A percentile compares a stretch with the other conserved stretches of the same genome.
Evolutionary conservation across 164 flowering plant genomes (phyloP).

Genomic region (Buxus sempervirens): DNA sequence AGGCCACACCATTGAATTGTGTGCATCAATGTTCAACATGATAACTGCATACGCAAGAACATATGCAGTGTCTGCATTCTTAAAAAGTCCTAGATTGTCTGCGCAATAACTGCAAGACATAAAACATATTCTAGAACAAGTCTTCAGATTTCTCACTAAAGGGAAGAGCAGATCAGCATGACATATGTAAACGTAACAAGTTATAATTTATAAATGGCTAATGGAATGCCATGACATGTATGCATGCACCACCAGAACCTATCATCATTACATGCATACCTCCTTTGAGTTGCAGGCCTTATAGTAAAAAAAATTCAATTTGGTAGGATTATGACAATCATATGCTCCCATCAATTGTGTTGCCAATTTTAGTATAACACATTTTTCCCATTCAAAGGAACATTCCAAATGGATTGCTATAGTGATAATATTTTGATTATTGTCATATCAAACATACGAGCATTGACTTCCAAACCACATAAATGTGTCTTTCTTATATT

Average conservation of each 20-base stretch:
- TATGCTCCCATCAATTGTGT: background rate
- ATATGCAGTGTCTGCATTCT: conserved; percentile 95
- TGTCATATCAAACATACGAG: background rate
- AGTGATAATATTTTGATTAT: background rate
- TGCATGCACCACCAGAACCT: background rate
- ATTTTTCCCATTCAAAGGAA: background rate
- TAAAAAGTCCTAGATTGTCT: conserved; percentile 88
- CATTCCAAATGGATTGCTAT: background rate
- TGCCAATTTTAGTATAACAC: background rate
- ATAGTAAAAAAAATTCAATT: background rate
- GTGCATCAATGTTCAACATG: conserved; percentile 95
- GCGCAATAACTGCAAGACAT: conserved; percentile 83
- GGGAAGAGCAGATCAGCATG: background rate
- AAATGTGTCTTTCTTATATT: background rate
- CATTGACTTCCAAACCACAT: background rate
- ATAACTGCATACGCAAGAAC: conserved; percentile 98
- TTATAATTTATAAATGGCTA: background rate
- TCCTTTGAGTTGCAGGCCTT: background rate
- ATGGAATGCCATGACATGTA: background rate
- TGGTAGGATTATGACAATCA: background rate
- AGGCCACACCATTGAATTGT: conserved; percentile 94
- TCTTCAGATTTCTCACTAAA: background rate
- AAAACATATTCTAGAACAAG: conserved; percentile 18
- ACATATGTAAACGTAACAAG: background rate
- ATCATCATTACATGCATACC: background rate